Conservation (phyloP, 441 rosid genomes). For the Croton setiger region DNA sequence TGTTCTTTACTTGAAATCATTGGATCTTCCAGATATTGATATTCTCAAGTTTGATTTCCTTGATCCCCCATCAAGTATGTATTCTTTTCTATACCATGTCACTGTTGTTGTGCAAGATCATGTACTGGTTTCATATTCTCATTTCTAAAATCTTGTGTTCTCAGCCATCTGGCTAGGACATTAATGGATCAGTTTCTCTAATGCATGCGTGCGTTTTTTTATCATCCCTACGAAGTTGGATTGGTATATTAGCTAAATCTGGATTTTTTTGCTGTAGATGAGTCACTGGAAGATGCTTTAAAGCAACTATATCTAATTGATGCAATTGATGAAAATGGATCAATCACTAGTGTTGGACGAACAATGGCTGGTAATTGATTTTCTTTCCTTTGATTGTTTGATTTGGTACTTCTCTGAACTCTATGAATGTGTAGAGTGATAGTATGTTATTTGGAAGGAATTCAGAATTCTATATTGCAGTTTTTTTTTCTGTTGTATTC, state of each 20-base stretch:
- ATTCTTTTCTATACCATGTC: constrained; percentile 15
- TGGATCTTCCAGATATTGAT: constrained; percentile 92
- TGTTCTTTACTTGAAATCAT: constrained; percentile 89
- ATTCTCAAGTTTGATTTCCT: constrained; percentile 96
- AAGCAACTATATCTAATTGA: constrained; percentile 90
- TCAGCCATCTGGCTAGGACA: neutral
- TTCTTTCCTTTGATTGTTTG: constrained; percentile 15
- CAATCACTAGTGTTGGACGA: constrained; percentile 73
- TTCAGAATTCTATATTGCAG: neutral
- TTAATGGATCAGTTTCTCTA: neutral
- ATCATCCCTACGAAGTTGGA: constrained; percentile 3
- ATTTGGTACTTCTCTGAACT: constrained; percentile 3
- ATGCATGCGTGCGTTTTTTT: neutral
- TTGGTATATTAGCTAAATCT: constrained; percentile 25
- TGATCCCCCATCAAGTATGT: constrained; percentile 83
- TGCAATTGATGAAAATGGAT: constrained; percentile 87
- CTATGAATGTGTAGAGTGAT: neutral
- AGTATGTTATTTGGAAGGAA: constrained; percentile 2
- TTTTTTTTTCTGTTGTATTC: neutral
- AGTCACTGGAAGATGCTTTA: constrained; percentile 83
- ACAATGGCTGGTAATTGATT: constrained; percentile 82
- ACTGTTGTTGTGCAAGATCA: constrained; percentile 2
- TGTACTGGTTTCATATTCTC: constrained; percentile 8
- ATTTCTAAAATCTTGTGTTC: neutral
- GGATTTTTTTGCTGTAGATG: constrained; percentile 53